These are phyloP conservation scores for Pseudohalonectria lignicola DNA, from an alignment of 2,329 filamentous ascomycete genomes.

Conservation along the genomic window DNA sequence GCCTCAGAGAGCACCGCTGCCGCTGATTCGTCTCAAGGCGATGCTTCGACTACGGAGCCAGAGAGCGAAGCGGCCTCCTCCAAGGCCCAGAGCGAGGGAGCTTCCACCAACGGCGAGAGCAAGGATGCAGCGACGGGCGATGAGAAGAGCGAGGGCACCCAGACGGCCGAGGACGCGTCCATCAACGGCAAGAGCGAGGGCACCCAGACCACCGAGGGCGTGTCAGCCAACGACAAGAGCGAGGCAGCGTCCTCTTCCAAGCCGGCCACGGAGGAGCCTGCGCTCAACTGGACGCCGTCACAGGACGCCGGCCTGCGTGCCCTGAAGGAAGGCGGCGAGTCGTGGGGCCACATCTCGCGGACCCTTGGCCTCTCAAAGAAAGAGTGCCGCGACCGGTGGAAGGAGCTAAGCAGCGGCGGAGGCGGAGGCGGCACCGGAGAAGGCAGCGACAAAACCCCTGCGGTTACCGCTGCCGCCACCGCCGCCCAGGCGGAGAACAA, in stretches of 20 bases:
- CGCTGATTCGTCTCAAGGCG: not conserved
- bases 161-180: conserved; percentile 3
- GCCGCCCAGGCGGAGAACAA: not conserved
- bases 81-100: not conserved
- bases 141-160: not conserved
- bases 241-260: too few relatives aligned
- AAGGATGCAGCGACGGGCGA: not conserved
- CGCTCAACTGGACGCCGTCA: conserved; percentile 9
- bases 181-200: conserved; percentile 2
- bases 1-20: not conserved
- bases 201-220: conserved; percentile 2
- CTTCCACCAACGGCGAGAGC: not conserved
- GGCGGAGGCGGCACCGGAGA: not conserved
- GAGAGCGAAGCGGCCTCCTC: not conserved
- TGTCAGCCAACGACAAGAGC: conserved; percentile 3
- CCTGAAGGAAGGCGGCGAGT: conserved; percentile 9
- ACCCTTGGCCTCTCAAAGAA: conserved; percentile 4
- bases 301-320: conserved; percentile 10
- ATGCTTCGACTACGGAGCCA: not conserved
- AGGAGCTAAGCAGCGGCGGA: not conserved
- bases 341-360: conserved; percentile 7
- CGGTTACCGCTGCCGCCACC: not conserved
- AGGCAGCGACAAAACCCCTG: not conserved
- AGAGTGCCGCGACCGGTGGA: conserved; percentile 2
- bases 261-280: too few relatives aligned